These are phyloP conservation scores for Eutrema japonicum DNA, from an alignment of 345 rosid genomes.

Conservation along the genomic window DNA sequence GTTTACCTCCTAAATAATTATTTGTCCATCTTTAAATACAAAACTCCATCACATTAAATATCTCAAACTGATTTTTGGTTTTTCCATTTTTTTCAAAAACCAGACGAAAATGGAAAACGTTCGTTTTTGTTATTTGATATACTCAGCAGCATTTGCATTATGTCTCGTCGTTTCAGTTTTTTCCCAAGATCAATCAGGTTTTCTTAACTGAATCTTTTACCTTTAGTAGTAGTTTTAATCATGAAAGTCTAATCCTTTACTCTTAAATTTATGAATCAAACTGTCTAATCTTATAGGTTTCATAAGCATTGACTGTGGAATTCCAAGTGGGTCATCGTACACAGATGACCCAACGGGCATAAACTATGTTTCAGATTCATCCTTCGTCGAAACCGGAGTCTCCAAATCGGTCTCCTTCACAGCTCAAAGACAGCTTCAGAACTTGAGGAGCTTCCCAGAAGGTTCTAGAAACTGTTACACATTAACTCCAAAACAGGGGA, in stretches of 20 bases:
- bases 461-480: conserved; percentile 50
- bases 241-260: background rate
- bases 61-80: background rate
- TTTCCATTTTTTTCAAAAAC: background rate
- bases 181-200: conserved; percentile 40
- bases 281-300: conserved; percentile 24
- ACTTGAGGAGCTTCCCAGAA: conserved; percentile 48
- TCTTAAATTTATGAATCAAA: too few relatives aligned
- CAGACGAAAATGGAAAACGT: conserved; percentile 10
- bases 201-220: background rate
- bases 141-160: conserved; percentile 1
- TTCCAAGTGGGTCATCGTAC: conserved; percentile 38
- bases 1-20: background rate
- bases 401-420: conserved; percentile 5
- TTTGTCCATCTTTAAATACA: background rate
- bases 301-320: conserved; percentile 56
- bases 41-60: background rate
- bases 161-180: conserved; percentile 15
- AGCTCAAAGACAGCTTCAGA: conserved; percentile 32
- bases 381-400: conserved; percentile 41
- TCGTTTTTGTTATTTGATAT: conserved; percentile 1
- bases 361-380: conserved; percentile 49
- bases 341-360: conserved; percentile 41
- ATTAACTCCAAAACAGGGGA: conserved; percentile 36
- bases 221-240: background rate